Conservation (phyloP, 768 basidiomycete genomes). For the Hygrophorus pudorinus region DNA sequence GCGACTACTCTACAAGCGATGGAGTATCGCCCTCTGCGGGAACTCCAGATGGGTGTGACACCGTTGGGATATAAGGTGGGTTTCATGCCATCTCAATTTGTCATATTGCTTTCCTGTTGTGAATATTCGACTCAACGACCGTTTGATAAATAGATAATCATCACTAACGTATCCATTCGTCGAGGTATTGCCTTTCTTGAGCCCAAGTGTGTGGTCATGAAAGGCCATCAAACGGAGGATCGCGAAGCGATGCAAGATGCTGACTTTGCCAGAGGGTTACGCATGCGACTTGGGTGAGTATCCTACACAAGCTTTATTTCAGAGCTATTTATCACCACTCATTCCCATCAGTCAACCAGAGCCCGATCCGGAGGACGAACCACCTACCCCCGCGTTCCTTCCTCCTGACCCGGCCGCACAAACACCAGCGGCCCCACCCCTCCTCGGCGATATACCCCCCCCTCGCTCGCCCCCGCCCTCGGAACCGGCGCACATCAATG, state of each 20-base stretch:
- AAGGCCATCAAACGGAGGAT: conserved; percentile 56
- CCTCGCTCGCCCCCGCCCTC: too few relatives aligned
- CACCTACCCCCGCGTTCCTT: neutral
- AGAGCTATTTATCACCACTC: conserved; percentile 1
- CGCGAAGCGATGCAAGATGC: conserved; percentile 46
- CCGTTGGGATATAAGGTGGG: conserved; percentile 75
- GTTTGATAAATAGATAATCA: conserved; percentile 40
- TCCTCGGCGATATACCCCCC: neutral
- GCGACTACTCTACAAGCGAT: conserved; percentile 55
- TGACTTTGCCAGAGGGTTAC: conserved; percentile 54
- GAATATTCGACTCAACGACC: neutral
- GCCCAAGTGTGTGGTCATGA: conserved; percentile 49
- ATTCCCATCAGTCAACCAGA: conserved; percentile 14
- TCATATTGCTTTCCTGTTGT: neutral
- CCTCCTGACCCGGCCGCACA: neutral
- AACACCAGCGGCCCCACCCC: conserved; percentile 10
- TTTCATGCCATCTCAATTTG: conserved; percentile 1
- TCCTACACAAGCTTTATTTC: neutral
- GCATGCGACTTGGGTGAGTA: conserved; percentile 57
- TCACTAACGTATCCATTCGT: conserved; percentile 60
- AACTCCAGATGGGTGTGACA: conserved; percentile 64
- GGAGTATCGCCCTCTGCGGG: conserved; percentile 61
- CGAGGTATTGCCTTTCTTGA: conserved; percentile 72
- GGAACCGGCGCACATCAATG: too few relatives aligned
- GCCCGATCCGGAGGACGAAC: conserved; percentile 8